Evolutionary conservation across 2,329 filamentous ascomycete species (phyloP).

Genomic region (Alternaria sp.): DNA sequence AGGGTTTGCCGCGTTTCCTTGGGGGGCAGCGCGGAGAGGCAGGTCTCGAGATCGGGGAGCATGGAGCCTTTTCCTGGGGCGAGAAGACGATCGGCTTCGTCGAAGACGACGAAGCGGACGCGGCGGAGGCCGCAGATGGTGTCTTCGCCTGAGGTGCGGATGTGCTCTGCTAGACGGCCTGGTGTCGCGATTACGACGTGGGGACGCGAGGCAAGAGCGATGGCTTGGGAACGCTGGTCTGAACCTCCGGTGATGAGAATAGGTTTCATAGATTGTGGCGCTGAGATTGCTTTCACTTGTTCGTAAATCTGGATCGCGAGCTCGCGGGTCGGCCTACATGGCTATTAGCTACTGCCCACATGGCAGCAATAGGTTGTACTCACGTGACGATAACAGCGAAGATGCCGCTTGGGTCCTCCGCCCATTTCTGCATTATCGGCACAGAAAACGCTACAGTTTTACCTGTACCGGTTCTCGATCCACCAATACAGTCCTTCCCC

Average conservation of each 20-base stretch:
- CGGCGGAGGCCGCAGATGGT: constrained; percentile 82
- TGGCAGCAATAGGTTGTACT: constrained; percentile 53
- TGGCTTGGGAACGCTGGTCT: constrained; percentile 90
- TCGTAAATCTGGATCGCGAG: constrained; percentile 95
- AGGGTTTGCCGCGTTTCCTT: constrained; percentile 84
- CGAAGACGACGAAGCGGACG: constrained; percentile 85
- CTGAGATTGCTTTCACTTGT: constrained; percentile 91
- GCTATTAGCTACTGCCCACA: background rate
- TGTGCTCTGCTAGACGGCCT: constrained; percentile 87
- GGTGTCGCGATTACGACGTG: constrained; percentile 96
- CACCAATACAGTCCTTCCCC: constrained; percentile 90
- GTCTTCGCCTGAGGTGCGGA: constrained; percentile 88
- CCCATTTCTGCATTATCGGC: constrained; percentile 92
- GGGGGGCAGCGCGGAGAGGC: constrained; percentile 80
- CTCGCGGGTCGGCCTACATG: constrained; percentile 63
- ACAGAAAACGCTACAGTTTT: constrained; percentile 97
- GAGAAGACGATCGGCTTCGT: constrained; percentile 92
- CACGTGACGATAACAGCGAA: constrained; percentile 90
- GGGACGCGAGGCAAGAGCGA: constrained; percentile 79
- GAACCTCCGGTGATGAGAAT: constrained; percentile 90
- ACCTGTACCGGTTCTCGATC: constrained; percentile 91
- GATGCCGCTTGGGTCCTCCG: constrained; percentile 88
- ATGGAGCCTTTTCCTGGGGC: constrained; percentile 79
- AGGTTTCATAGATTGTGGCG: constrained; percentile 84
- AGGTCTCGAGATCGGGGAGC: constrained; percentile 92